Base-by-base conservation (phyloP, 805 yeast species). In the Grigorovia humatica region DNA sequence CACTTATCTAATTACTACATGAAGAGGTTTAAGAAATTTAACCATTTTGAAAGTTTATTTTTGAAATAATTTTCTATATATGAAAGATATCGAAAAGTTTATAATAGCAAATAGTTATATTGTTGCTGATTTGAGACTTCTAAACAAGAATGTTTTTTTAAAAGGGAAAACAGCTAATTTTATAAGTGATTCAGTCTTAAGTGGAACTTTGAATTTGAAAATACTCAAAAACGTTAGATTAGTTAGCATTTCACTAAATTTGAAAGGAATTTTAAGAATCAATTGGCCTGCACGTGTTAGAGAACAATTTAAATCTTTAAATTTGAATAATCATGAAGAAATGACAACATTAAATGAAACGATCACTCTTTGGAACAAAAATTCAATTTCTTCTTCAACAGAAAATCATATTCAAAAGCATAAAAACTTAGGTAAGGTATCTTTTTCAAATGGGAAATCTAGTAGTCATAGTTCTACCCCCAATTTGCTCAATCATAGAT, bases 261-360 rank as follows among this genome's bases (percentile, higher is more conserved):
- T 89, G 57, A 73, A 74, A 46, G 96, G 96, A 1, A 60, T 64
- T 1, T 77, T 85, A 41, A 74, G 83, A 56, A 88, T 96, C 0
- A 96, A 89, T 54, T 89, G 96, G 96, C 96, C 96, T 1, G 96
- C 91, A 62, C 97, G 97, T 1, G 88, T 90, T 4, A 9, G 35
- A 18, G 7, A n/a, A 2, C 18, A 46, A 29, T 96, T 97, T 0
- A 96, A 96, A 0, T 85, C 83, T 61, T n/a, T 47, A 17, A 2
- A 43, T 15, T 35, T 43, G 17, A 43, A 46, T 18, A 43, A 42
- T 9, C 42, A 15, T 6, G 79, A 29, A 8, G n/a, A 18, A 29
- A 20, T 17, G 32, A 23, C 9, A 9, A 29, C 17, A 6, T 20
- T 43, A 20, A 80, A 82, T 54, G 80, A 13, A 18, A 46, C 30